Base-by-base conservation (phyloP, 2,329 filamentous ascomycete species). In the Pseudogymnoascus sp. region DNA sequence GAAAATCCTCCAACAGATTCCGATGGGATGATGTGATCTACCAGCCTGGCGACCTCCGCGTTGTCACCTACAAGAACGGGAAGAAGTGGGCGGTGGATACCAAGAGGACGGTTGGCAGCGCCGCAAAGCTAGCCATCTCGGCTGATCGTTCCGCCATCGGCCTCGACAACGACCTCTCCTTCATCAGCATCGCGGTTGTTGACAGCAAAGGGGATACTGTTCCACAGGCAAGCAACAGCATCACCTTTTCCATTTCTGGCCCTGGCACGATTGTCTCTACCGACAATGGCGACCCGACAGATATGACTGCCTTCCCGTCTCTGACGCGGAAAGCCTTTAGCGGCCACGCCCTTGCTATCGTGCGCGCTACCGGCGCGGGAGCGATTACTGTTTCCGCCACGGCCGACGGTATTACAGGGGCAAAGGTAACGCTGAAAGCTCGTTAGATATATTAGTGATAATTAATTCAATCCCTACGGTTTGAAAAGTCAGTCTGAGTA, bases 21-120 rank as follows among this genome's bases (percentile, higher is more conserved):
- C 77, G 82, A 2, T 84, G 81, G 81, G 80, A 84, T 66, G 70
- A 79, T 1, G 76, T 83, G 1, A 69, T 71, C 1, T 84, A 84
- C 66, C 65, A 76, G 42, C 72, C 81, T 0, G 82, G 82, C 5
- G 75, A 81, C 53, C 64, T 84, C 21, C 69, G 67, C 18, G 81
- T 83, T 1, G 75, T 79, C 1, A 72, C 78, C 0, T 83, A 79
- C 69, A 82, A 80, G 70, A 71, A 77, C 37, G 81, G 80, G 2
- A 67, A 70, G 21, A 66, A 73, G 56, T 84, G 82, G 82, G 80
- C 79, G 1, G 72, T 69, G 1, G 76, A 75, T 11, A 75, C 73
- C 0, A 73, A 75, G 46, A 67, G 67, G 25, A 84, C 80, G 0
- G 75, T 74, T 2, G 80, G 80, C 0, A 64, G 68, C 0, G 74